Conservation (phyloP, 192 early-diverging fungal genomes). For the Lobosporangium transversale region DNA sequence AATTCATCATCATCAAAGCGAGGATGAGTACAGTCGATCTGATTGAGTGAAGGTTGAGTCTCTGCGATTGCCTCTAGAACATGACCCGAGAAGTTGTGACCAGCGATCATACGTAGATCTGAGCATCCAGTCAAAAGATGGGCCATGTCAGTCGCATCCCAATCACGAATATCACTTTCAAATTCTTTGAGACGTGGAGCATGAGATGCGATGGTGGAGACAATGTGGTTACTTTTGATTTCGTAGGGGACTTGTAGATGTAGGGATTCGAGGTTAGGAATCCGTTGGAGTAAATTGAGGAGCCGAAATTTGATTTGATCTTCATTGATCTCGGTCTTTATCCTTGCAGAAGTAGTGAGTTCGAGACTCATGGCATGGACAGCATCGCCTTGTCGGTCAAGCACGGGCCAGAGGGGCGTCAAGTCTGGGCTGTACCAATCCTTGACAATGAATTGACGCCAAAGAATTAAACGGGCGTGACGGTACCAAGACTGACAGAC, state of each 20-base stretch:
- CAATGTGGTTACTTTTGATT: constrained; percentile 20
- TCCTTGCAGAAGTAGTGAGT: constrained; percentile 6
- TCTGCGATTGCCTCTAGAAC: constrained; percentile 22
- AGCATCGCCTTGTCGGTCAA: constrained; percentile 21
- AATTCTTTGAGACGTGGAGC: constrained; percentile 9
- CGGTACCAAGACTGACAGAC: constrained; percentile 31
- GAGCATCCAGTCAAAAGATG: constrained; percentile 13
- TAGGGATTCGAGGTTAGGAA: constrained; percentile 30
- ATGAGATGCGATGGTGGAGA: constrained; percentile 1
- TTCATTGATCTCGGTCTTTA: background rate
- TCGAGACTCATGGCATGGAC: constrained; percentile 12
- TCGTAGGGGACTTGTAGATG: constrained; percentile 21
- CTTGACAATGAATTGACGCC: constrained; percentile 29
- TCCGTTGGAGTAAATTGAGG: constrained; percentile 10
- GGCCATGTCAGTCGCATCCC: constrained; percentile 26
- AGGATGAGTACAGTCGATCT: constrained; percentile 34
- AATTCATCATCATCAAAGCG: constrained; percentile 43
- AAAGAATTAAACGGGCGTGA: background rate
- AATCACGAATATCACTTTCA: constrained; percentile 24
- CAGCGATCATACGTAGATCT: constrained; percentile 7
- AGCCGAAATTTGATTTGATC: constrained; percentile 12
- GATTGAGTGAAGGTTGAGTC: constrained; percentile 13
- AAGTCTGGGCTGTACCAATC: constrained; percentile 39
- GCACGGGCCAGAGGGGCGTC: constrained; percentile 18
- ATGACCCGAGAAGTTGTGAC: constrained; percentile 32